These are phyloP conservation scores for Kwoniella europaea DNA, from an alignment of 768 basidiomycete genomes.

Conservation along the genomic window DNA sequence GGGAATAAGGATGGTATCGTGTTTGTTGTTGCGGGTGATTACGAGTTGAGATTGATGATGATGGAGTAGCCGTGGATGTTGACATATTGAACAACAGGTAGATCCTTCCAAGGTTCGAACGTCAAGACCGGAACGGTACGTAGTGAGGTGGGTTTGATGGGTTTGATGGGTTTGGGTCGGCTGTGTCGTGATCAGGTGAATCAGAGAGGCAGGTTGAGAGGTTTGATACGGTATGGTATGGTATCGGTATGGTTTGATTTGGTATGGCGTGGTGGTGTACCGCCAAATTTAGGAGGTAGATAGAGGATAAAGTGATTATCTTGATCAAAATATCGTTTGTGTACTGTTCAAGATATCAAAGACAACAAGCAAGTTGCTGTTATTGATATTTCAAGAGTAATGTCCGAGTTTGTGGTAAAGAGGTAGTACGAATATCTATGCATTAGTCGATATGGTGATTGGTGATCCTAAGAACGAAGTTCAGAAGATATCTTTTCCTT, in stretches of 20 bases:
- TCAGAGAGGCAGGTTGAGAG: background rate
- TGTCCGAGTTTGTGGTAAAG: background rate
- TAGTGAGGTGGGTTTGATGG: background rate
- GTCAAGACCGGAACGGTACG: background rate
- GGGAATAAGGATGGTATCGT: conserved; percentile 10
- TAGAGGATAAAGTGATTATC: background rate
- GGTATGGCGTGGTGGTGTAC: background rate
- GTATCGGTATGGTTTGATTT: background rate
- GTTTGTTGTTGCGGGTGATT: background rate
- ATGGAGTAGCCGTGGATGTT: background rate
- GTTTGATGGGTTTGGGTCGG: background rate
- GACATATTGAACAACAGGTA: background rate
- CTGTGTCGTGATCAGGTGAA: background rate
- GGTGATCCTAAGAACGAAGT: too few relatives aligned
- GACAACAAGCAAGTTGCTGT: background rate
- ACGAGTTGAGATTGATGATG: background rate
- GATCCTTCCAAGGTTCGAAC: background rate
- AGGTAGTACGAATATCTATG: background rate
- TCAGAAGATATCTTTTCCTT: background rate
- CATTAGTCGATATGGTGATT: too few relatives aligned
- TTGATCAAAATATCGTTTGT: background rate
- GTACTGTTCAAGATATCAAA: background rate
- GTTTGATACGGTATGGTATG: background rate
- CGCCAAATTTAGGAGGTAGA: background rate
- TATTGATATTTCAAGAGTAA: background rate